These are phyloP conservation scores for Phytophthora pistaciae DNA, from an alignment of 352 stramenopile species.

Conservation along the genomic window DNA sequence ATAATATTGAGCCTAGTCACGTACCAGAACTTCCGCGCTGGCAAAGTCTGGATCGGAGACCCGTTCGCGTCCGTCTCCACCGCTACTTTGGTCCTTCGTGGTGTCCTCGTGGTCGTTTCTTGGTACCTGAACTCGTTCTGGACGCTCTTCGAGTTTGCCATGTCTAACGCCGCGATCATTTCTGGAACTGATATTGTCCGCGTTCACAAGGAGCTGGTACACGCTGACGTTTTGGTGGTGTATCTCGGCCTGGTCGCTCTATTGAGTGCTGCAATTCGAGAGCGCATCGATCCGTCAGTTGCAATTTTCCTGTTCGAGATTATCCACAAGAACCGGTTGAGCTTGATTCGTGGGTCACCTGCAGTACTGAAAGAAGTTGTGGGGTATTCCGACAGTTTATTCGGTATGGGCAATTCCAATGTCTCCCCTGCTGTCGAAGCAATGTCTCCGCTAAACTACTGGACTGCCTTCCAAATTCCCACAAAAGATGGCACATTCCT, in stretches of 20 bases:
- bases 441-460: constrained; percentile 4
- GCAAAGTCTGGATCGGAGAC: constrained; percentile 6
- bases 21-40: neutral
- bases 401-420: constrained; percentile 2
- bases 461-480: constrained; percentile 19
- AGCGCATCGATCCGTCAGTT: constrained; percentile 26
- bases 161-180: constrained; percentile 15
- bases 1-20: neutral
- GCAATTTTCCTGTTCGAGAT: constrained; percentile 25
- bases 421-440: neutral
- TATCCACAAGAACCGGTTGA: constrained; percentile 12
- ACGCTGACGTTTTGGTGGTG: constrained; percentile 28
- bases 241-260: constrained; percentile 20
- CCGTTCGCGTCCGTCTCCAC: constrained; percentile 41
- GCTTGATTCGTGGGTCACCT: neutral
- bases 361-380: constrained; percentile 10
- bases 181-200: constrained; percentile 1
- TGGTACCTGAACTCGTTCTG: constrained; percentile 41
- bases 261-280: constrained; percentile 11
- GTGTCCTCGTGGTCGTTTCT: constrained; percentile 24
- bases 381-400: constrained; percentile 13
- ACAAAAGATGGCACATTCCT: constrained; percentile 15
- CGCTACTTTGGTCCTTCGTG: constrained; percentile 20
- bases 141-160: constrained; percentile 33
- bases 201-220: constrained; percentile 33